Conservation (phyloP, 1,284 basidiomycete genomes). For the Butyriboletus appendiculatus region DNA sequence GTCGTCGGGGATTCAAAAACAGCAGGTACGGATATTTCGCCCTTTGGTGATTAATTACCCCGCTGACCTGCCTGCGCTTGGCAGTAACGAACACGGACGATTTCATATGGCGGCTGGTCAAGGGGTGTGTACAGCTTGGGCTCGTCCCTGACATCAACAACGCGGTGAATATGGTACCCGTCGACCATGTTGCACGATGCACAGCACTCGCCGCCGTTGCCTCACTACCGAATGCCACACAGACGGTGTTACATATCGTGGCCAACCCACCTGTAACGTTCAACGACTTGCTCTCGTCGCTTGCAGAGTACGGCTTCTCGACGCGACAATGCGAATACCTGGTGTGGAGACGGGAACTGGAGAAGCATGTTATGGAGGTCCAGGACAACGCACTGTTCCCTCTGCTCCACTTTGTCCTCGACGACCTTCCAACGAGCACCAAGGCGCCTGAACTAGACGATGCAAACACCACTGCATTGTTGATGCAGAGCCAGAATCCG, state of each 20-base stretch:
- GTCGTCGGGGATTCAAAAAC: slow-evolving; percentile 91
- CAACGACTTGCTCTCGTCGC: slow-evolving; percentile 83
- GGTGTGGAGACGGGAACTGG: slow-evolving; percentile 88
- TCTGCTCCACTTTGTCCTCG: slow-evolving; percentile 94
- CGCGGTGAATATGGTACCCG: slow-evolving; percentile 97
- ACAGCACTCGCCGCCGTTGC: slow-evolving; percentile 71
- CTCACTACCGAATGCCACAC: slow-evolving; percentile 48
- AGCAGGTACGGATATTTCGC: slow-evolving; percentile 61
- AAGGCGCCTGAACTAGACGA: slow-evolving; percentile 95
- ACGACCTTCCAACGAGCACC: slow-evolving; percentile 96
- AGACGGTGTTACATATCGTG: slow-evolving; percentile 86
- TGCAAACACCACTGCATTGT: slow-evolving; percentile 65
- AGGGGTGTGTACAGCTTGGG: slow-evolving; percentile 96
- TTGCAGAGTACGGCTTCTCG: slow-evolving; percentile 81
- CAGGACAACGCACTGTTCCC: slow-evolving; percentile 99
- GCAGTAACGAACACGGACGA: slow-evolving; percentile 98
- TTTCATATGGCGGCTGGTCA: slow-evolving; percentile 98
- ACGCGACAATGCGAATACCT: slow-evolving; percentile 87
- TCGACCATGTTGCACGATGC: slow-evolving; percentile 93
- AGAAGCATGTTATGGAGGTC: slow-evolving; percentile 91
- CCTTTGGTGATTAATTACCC: slow-evolving; percentile 3
- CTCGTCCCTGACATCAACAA: slow-evolving; percentile 98
- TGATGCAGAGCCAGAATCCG: slow-evolving; percentile 52
- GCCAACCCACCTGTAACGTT: slow-evolving; percentile 88
- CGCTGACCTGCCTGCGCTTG: slow-evolving; percentile 10